Evolutionary conservation across 371 early-diverging fungal species (phyloP), one percentile per base, ranked within the genome.

Genomic region (Mitosporidium daphniae): DNA sequence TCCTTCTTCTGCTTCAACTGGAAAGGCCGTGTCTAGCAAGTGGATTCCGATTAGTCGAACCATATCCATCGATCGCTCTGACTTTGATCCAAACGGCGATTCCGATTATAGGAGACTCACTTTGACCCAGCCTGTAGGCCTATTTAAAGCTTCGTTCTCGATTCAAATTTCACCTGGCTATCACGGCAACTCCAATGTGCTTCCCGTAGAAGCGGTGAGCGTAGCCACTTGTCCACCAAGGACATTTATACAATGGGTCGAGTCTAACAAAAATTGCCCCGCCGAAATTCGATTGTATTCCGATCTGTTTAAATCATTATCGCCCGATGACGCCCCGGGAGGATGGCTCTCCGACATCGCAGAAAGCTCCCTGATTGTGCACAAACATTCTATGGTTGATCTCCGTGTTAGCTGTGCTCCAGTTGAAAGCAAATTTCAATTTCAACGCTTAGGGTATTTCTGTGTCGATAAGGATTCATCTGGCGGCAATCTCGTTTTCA

Each of bases 221-320:
- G 3, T 27, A 21, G 20, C 3, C 5, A n/a, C 12, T 27, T 66
- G 63, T 22, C 45, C 41, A 47, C 80, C 91, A 31, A 84, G 78
- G 60, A 69, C 93, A 0, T 84, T 62, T 45, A 86, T 93, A 45
- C 94, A 95, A 41, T 95, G 97, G 97, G 56, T 95, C 9, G 71
- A 69, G 13, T 60, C 71, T 31, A 59, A 65, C 8, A 53, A 65
- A 15, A 46, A 53, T 30, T 29, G 19, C 8, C 36, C 73, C 21
- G 57, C 62, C 28, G 72, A 82, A 43, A 48, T 75, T 14, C 53
- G 80, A 25, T 40, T 74, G 22, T 84, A 74, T 49, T 51, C 55
- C 14, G 51, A 59, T 23, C 55, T 95, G 4, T 95, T 94, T 50
- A 50, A 53, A 31, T 37, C 84, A 72, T 42, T 51, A 55, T 36